Conservation (phyloP, 2,329 filamentous ascomycete species). For the Fusarium sp. region DNA sequence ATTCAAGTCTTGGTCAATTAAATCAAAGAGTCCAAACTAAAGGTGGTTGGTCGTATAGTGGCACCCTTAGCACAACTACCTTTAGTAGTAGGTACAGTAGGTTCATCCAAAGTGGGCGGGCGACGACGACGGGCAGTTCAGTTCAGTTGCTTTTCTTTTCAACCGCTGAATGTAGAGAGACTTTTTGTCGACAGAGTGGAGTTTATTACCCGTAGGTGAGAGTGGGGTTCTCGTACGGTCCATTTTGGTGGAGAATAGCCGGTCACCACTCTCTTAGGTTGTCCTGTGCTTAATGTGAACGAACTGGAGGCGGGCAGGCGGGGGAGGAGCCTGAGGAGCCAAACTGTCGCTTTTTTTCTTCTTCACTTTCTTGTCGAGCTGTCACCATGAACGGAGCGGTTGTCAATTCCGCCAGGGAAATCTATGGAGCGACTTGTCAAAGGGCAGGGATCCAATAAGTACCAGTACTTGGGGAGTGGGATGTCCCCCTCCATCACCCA, state of each 20-base stretch:
- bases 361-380: not conserved
- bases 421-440: not conserved
- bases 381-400: not conserved
- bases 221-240: conserved; percentile 19
- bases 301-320: conserved; percentile 1
- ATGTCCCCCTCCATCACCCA: not conserved
- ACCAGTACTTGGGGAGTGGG: conserved; percentile 20
- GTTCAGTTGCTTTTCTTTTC: not conserved
- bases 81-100: not conserved
- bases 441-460: conserved; percentile 6
- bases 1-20: not conserved
- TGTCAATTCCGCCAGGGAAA: not conserved
- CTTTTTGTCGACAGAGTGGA: conserved; percentile 35
- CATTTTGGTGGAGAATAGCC: conserved; percentile 5
- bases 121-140: not conserved
- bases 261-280: conserved; percentile 1
- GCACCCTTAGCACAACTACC: conserved; percentile 1
- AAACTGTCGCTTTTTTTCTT: not conserved
- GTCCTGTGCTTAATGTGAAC: not conserved
- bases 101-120: not conserved
- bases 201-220: conserved; percentile 5
- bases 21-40: not conserved
- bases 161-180: conserved; percentile 28
- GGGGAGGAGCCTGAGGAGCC: conserved; percentile 13
- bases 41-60: conserved; percentile 39